Percentiles rank a stretch among this genome's conserved stretches.
phyloP scores from a whole-genome alignment of 2,329 filamentous ascomycete genomes.

The Rhexocercosporidium sp. region DNA sequence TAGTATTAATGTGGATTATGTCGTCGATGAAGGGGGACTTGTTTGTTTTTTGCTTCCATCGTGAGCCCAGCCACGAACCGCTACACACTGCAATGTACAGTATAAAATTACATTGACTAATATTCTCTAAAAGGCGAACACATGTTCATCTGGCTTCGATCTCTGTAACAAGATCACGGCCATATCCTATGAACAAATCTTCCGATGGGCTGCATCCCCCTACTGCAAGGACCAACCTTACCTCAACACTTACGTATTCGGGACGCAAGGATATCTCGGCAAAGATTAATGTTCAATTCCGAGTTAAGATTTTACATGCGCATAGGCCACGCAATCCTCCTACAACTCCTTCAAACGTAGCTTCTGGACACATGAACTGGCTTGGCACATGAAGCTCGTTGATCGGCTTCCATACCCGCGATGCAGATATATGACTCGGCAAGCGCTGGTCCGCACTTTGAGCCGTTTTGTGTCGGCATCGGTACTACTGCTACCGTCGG shows the following conservation, averaged over 20 bases:
- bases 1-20: background rate
- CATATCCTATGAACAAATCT: background rate
- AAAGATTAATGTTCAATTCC: background rate
- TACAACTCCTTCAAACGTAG: background rate
- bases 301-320: too few relatives aligned
- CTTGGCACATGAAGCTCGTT: background rate
- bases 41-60: background rate
- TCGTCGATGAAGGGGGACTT: background rate
- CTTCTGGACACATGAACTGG: background rate
- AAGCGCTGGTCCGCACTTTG: background rate
- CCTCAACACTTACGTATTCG: background rate
- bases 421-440: constrained; percentile 6
- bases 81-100: background rate
- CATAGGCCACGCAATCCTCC: too few relatives aligned
- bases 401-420: background rate
- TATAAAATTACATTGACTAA: background rate
- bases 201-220: constrained; percentile 3
- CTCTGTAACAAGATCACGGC: background rate
- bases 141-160: constrained; percentile 9
- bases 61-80: background rate
- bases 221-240: background rate
- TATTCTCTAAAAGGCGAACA: background rate
- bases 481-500: too few relatives aligned
- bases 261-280: background rate
- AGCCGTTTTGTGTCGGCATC: background rate